Evolutionary conservation across 78 protist genomes (phyloP), one percentile per base, ranked within the genome.

Genomic region (Dictyostelium brefeldianum): DNA sequence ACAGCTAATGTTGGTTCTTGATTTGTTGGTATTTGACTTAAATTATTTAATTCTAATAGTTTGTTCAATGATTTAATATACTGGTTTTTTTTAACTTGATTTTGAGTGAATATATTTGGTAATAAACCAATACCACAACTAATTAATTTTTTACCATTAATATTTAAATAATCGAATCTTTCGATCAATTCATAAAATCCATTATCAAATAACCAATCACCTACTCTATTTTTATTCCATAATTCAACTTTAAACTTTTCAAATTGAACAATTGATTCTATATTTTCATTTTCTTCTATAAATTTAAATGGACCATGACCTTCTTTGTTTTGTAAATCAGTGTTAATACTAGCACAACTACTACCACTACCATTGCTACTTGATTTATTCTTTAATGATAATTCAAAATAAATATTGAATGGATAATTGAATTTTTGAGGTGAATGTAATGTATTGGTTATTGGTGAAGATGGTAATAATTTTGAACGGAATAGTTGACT

Each of bases 401-500:
- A 36, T 15, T 67, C 47, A 67, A 67, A 67, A 36, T 31, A 67
- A 11, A 67, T 27, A 29, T 31, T 67, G 31, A 67, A 67, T 31
- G 75, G 75, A 31, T 67, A 67, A 6, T 67, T 25, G 11, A 31
- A 31, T 15, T 67, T 67, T 15, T 31, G 75, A 4, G 75, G 75
- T 15, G 41, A 29, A 31, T 67, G 75, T 31, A 67, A 62, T 11
- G 27, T 62, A 62, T 3, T 67, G 46, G 4, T 67, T 22, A 31
- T 67, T 14, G 41, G 18, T 31, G 31, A 67, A 5, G 22, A 27
- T 2, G 41, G 15, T 17, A 67, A 15, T 4, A 31, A 67, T 31
- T 67, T 67, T 7, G 75, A 67, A 67, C 75, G 75, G 48, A 67
- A 67, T 31, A 67, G 15, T 67, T 67, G 75, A 5, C 22, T 67